These are phyloP conservation scores for Fusarium lyarnte DNA, from an alignment of 2,329 filamentous ascomycete genomes.

Conservation along the genomic window DNA sequence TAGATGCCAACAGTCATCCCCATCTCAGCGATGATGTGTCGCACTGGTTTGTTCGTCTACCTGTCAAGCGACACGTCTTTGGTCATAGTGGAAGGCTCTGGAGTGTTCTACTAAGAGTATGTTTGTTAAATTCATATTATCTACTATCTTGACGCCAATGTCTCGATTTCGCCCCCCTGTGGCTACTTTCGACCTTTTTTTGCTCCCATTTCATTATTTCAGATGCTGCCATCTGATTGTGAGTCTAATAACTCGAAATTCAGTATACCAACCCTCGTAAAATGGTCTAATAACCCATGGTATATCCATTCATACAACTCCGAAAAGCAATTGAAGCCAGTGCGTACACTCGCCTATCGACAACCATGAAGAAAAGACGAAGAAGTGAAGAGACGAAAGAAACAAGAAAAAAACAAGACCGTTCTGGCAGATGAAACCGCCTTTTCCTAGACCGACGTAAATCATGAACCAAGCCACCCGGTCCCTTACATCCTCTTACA, in stretches of 20 bases:
- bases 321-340: background rate
- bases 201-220: conserved; percentile 3
- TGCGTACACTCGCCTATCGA: background rate
- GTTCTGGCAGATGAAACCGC: conserved; percentile 23
- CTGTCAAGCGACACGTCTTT: background rate
- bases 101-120: background rate
- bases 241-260: conserved; percentile 37
- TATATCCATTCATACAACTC: conserved; percentile 9
- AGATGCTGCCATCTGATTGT: conserved; percentile 19
- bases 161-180: conserved; percentile 23
- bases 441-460: conserved; percentile 19
- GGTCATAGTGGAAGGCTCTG: background rate
- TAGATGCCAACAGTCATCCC: background rate
- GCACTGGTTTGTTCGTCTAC: background rate
- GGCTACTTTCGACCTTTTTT: conserved; percentile 24
- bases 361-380: background rate
- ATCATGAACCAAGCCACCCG: conserved; percentile 28
- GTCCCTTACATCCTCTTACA: conserved; percentile 34
- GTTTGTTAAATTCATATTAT: conserved; percentile 17
- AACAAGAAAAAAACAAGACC: conserved; percentile 18
- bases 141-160: conserved; percentile 24
- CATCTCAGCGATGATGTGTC: background rate
- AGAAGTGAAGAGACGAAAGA: conserved; percentile 14
- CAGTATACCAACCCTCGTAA: conserved; percentile 22
- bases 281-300: conserved; percentile 39